Evolutionary conservation across 176 grass and related monocot species (phyloP), one percentile per base, ranked within the genome.

Genomic region (Avena insularis): DNA sequence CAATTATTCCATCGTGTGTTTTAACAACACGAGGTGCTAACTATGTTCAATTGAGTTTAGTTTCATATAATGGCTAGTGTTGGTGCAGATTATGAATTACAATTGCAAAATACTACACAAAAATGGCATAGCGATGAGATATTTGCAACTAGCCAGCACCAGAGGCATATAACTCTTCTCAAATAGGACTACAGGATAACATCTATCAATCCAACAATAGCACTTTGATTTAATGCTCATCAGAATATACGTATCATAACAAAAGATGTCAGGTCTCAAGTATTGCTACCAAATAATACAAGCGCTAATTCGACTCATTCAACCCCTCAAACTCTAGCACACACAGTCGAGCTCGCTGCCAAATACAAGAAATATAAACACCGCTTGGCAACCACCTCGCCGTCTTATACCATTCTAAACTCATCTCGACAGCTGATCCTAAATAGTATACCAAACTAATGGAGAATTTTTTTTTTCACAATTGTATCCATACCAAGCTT

Each of bases 211-310:
- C 38, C 20, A 72, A 45, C 9, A 72, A 11, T n/a, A 46, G 69
- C 15, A 71, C 36, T 71, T 71, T 43, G 16, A 72, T 72, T 72
- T 46, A 21, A 72, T 72, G 38, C 4, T 72, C 19, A 13, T 12
- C 40, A 11, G 16, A 40, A 10, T 70, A 70, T 16, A 40, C 3
- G 9, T 36, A 46, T 72, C 40, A 21, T 43, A 11, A 72, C 17
- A 72, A 72, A 72, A 47, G 38, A 72, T 72, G 69, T 10, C 19
- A 71, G 68, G 68, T 23, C 58, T 23, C 20, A 60, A 60, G 58
- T 60, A 60, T 21, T 60, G 58, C 58, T 60, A 60, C 20, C 8
- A n/a, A 59, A 23, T 3, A 60, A 60, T n/a, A 60, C 58, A 21
- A 21, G 8, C 17, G 1, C 53, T 55, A 55, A 16, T 55, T n/a